Conservation (phyloP, 2,329 filamentous ascomycete species). For the Neonectria magnoliae region DNA sequence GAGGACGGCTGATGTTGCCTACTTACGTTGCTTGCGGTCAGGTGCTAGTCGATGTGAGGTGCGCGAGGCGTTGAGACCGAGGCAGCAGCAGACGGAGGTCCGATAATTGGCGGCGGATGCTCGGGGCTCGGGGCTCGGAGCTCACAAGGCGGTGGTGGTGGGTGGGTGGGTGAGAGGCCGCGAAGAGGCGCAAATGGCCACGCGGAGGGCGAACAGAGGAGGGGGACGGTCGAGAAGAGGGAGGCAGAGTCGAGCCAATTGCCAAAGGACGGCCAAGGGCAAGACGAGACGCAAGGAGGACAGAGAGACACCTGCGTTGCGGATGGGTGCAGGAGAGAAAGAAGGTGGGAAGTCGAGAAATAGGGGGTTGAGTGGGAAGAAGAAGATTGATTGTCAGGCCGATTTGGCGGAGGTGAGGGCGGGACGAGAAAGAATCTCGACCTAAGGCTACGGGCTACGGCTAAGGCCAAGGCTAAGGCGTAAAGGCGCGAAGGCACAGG, state of each 20-base stretch:
- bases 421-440: slow-evolving; percentile 23
- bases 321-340: slow-evolving; percentile 12
- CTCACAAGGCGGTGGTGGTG: slow-evolving; percentile 3
- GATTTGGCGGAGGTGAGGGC: slow-evolving; percentile 19
- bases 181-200: slow-evolving; percentile 27
- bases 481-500: neutral
- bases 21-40: slow-evolving; percentile 34
- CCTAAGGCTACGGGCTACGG: slow-evolving; percentile 1
- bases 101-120: slow-evolving; percentile 14
- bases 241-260: slow-evolving; percentile 33
- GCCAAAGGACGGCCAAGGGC: slow-evolving; percentile 22
- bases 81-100: slow-evolving; percentile 27
- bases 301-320: neutral
- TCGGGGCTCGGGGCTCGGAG: slow-evolving; percentile 18
- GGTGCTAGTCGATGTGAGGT: slow-evolving; percentile 19
- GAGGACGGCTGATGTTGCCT: slow-evolving; percentile 28
- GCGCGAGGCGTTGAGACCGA: slow-evolving; percentile 32
- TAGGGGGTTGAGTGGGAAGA: slow-evolving; percentile 2
- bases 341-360: slow-evolving; percentile 6
- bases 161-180: neutral
- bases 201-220: slow-evolving; percentile 23
- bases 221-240: slow-evolving; percentile 20
- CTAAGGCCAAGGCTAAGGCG: neutral
- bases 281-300: slow-evolving; percentile 12
- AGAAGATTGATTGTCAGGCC: slow-evolving; percentile 3